A percentile compares a stretch with the other conserved stretches of the same genome.
These are phyloP conservation scores for Monosporascus cannonballus DNA, from an alignment of 2,329 filamentous ascomycete species.

Conservation along the genomic window DNA sequence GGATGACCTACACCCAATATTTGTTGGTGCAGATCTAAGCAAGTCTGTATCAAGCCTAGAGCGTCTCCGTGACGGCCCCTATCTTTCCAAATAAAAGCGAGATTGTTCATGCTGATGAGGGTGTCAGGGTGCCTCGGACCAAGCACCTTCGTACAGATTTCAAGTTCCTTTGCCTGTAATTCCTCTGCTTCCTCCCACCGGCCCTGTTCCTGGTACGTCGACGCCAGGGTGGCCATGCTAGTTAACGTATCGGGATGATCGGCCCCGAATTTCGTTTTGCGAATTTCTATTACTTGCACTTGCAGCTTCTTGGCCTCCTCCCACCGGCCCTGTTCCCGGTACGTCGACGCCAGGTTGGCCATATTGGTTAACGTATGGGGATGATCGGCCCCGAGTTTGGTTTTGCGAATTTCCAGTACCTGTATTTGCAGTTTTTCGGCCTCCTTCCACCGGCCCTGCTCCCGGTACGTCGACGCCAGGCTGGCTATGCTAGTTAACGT, in stretches of 20 bases:
- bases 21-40: too few relatives aligned
- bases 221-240: slow-evolving; percentile 1
- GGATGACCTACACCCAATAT: not conserved
- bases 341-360: not conserved
- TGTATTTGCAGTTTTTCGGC: too few relatives aligned
- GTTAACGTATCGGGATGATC: not conserved
- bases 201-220: not conserved
- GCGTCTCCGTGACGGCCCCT: too few relatives aligned
- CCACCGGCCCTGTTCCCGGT: slow-evolving; percentile 1
- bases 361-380: not conserved
- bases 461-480: not conserved
- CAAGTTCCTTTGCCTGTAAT: slow-evolving; percentile 7
- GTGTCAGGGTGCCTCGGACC: slow-evolving; percentile 11
- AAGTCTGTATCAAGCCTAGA: too few relatives aligned
- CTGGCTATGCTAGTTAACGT: slow-evolving; percentile 4
- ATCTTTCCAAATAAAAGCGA: not conserved
- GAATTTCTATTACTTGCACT: not conserved
- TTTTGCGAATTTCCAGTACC: too few relatives aligned
- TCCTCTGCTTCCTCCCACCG: slow-evolving; percentile 7
- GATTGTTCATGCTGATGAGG: slow-evolving; percentile 1
- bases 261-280: too few relatives aligned
- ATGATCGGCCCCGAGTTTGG: not conserved
- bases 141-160: slow-evolving; percentile 6
- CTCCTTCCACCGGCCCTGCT: too few relatives aligned
- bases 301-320: not conserved